Conservation (phyloP, 2,329 filamentous ascomycete species). For the Periconia macrospinosa region DNA sequence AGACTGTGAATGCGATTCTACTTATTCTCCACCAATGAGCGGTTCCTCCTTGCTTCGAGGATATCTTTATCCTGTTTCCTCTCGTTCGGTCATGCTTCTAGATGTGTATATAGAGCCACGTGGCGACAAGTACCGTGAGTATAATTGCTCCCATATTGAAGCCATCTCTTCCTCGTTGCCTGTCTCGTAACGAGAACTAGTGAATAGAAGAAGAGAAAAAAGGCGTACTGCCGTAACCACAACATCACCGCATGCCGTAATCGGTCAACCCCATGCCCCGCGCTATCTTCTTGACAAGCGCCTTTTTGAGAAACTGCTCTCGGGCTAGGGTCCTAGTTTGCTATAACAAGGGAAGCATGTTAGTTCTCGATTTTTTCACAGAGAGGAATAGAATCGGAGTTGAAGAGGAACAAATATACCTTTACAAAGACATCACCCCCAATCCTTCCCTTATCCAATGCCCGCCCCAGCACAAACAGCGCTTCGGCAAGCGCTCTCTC, state of each 20-base stretch:
- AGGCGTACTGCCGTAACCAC: too few relatives aligned
- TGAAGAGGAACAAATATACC: constrained; percentile 45
- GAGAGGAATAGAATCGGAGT: background rate
- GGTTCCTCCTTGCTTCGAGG: too few relatives aligned
- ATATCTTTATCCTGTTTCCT: too few relatives aligned
- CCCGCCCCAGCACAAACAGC: constrained; percentile 77
- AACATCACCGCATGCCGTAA: constrained; percentile 30
- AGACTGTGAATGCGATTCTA: too few relatives aligned
- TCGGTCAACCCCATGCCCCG: constrained; percentile 70
- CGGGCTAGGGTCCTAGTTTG: constrained; percentile 71
- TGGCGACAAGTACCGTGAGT: too few relatives aligned
- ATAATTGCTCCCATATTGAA: too few relatives aligned
- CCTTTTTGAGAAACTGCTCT: constrained; percentile 85
- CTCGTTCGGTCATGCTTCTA: too few relatives aligned
- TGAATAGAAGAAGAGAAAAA: too few relatives aligned
- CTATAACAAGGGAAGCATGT: constrained; percentile 25
- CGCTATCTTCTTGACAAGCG: constrained; percentile 75
- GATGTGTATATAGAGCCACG: too few relatives aligned
- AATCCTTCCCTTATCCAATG: constrained; percentile 72
- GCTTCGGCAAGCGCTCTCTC: constrained; percentile 85
- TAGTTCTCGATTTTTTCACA: background rate
- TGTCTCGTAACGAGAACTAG: too few relatives aligned
- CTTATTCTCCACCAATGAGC: too few relatives aligned
- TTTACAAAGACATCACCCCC: constrained; percentile 75
- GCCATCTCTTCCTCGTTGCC: too few relatives aligned